Evolutionary conservation across 345 rosid genomes (phyloP), one percentile per base, ranked within the genome.

Genomic region (Capsella bursapastoris): DNA sequence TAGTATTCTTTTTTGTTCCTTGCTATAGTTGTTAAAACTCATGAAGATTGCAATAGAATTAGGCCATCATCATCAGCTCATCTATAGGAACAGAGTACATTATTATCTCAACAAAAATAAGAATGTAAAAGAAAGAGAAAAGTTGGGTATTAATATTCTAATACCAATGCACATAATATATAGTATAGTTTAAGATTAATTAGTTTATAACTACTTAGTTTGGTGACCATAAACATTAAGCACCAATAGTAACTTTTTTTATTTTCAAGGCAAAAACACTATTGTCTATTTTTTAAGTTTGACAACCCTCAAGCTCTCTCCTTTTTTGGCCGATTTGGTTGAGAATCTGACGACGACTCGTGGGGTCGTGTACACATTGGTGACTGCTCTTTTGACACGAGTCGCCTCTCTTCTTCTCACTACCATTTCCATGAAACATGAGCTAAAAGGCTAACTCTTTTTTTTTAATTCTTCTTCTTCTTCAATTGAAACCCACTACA

Each of bases 401-500:
- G 60, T 64, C 65, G 66, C 56, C 74, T 59, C 32, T 61, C 64
- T 45, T 50, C 71, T 27, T 56, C 71, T 47, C 71, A 57, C 45
- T 40, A 61, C 71, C 70, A 63, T 43, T 58, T 49, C 78, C 68
- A 27, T 67, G 63, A 68, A 68, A 61, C 69, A 52, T 75, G 66
- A 66, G 13, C 68, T 75, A 68, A 43, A 43, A 22, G 53, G 53
- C 51, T 7, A 65, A 83, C 6, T 6, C 80, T 68, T 82, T 83
- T 22, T 22, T 22, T 22, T 22, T 1, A 22, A 22, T 22, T 22
- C 25, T 22, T 22, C 25, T 22, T 76, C 72, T 79, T 78, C 73
- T 66, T 73, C 84, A 57, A 61, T 67, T 79, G 64, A 77, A 66
- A 77, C 79, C 82, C 82, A 88, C 83, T 22, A 22, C 84, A 78